These are phyloP conservation scores for Cornus kousa DNA, from an alignment of 148 eudicot species.

Conservation along the genomic window DNA sequence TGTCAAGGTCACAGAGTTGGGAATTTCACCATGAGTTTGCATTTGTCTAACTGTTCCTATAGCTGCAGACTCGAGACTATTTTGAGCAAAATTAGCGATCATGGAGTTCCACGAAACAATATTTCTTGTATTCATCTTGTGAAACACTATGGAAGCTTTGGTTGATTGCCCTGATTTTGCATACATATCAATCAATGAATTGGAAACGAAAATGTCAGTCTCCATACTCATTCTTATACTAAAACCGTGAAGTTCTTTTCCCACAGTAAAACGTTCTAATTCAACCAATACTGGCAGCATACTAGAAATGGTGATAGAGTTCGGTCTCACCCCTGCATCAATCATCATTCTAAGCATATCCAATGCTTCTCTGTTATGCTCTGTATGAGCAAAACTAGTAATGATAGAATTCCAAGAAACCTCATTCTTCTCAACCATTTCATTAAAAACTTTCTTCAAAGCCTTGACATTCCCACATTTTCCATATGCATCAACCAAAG, in stretches of 20 bases:
- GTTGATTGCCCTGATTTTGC: constrained; percentile 43
- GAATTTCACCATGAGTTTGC: constrained; percentile 53
- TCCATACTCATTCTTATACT: constrained; percentile 45
- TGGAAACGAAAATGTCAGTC: constrained; percentile 56
- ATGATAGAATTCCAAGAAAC: constrained; percentile 76
- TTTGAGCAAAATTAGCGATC: constrained; percentile 63
- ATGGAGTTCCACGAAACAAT: constrained; percentile 77
- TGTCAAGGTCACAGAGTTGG: constrained; percentile 61
- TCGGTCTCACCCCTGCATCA: constrained; percentile 30
- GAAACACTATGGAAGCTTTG: constrained; percentile 45
- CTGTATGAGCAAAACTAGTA: constrained; percentile 44
- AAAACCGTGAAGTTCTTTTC: constrained; percentile 61
- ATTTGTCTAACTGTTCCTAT: constrained; percentile 50
- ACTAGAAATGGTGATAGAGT: constrained; percentile 54
- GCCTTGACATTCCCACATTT: constrained; percentile 44
- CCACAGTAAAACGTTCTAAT: constrained; percentile 39
- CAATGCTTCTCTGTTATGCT: constrained; percentile 36
- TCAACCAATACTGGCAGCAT: constrained; percentile 57
- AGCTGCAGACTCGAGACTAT: constrained; percentile 46
- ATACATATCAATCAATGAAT: constrained; percentile 71
- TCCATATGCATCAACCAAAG: constrained; percentile 62
- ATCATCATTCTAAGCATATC: constrained; percentile 51
- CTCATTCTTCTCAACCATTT: constrained; percentile 40
- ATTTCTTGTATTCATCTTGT: constrained; percentile 38
- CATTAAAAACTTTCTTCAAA: constrained; percentile 39